phyloP scores from a whole-genome alignment of 169 alveolate species.

The Plasmodium sp. region DNA sequence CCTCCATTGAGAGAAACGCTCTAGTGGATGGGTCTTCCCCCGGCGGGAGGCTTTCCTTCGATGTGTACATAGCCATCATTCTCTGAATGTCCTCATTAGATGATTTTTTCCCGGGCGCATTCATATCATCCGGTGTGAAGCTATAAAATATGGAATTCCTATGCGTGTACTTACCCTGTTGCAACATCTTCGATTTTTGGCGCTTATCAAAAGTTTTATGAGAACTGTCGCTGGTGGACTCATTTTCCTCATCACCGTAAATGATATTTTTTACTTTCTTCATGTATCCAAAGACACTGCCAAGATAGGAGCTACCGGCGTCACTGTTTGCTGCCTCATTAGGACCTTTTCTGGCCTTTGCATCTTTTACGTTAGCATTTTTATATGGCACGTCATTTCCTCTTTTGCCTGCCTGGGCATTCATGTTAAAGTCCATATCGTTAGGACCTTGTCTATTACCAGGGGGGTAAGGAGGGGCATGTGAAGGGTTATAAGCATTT shows the following conservation, averaged over 20 bases:
- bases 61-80: not conserved
- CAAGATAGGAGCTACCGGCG: not conserved
- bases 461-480: not conserved
- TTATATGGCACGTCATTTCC: not conserved
- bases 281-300: constrained; percentile 7
- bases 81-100: not conserved
- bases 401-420: not conserved
- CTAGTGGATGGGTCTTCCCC: not conserved
- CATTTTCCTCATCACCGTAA: not conserved
- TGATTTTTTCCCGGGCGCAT: not conserved
- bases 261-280: not conserved
- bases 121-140: not conserved
- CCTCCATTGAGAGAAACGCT: not conserved
- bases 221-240: not conserved
- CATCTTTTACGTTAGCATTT: not conserved
- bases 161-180: not conserved
- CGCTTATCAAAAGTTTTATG: not conserved
- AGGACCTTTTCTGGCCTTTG: not conserved
- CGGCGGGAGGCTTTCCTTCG: not conserved
- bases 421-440: not conserved
- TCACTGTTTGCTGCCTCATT: not conserved
- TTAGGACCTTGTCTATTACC: not conserved
- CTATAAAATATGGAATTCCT: not conserved
- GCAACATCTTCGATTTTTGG: not conserved
- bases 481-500: not conserved